These are phyloP conservation scores for Hibiscus mutabilis DNA, from an alignment of 345 rosid genomes.

Conservation along the genomic window DNA sequence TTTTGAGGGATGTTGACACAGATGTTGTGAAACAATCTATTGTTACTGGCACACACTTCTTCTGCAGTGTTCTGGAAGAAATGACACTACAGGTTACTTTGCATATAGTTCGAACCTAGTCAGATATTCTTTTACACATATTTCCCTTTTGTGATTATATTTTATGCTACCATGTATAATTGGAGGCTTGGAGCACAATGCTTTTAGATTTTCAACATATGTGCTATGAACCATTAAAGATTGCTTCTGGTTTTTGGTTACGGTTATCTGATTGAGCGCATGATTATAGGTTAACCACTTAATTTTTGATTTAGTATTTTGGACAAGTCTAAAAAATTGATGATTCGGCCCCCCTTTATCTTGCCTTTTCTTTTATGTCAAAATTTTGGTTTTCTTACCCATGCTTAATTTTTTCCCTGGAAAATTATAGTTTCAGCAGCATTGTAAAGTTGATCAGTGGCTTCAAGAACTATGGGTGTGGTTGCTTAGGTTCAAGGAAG, in stretches of 20 bases:
- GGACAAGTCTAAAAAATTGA: neutral
- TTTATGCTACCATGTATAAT: neutral
- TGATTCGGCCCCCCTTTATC: neutral
- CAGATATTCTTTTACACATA: neutral
- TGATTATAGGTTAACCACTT: neutral
- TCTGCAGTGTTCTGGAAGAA: conserved; percentile 60
- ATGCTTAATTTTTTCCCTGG: conserved; percentile 13
- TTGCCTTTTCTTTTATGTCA: neutral
- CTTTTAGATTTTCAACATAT: neutral
- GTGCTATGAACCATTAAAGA: neutral
- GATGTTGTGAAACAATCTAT: conserved; percentile 58
- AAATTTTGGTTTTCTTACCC: neutral
- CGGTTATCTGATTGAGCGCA: neutral
- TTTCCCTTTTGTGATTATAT: no score
- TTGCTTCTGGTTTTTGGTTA: neutral
- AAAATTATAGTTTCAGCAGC: conserved; percentile 44
- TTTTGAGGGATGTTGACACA: conserved; percentile 53
- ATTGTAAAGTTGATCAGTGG: conserved; percentile 69
- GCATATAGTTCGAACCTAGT: neutral
- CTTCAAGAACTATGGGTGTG: conserved; percentile 76
- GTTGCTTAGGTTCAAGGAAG: conserved; percentile 78
- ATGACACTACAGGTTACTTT: conserved; percentile 65
- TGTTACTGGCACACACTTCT: conserved; percentile 50
- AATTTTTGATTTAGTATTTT: neutral
- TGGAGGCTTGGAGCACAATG: neutral